A percentile compares a stretch with the other conserved stretches of the same genome.
phyloP scores from a whole-genome alignment of 2,329 filamentous ascomycete genomes.

The Sclerotinia trifoliorum region DNA sequence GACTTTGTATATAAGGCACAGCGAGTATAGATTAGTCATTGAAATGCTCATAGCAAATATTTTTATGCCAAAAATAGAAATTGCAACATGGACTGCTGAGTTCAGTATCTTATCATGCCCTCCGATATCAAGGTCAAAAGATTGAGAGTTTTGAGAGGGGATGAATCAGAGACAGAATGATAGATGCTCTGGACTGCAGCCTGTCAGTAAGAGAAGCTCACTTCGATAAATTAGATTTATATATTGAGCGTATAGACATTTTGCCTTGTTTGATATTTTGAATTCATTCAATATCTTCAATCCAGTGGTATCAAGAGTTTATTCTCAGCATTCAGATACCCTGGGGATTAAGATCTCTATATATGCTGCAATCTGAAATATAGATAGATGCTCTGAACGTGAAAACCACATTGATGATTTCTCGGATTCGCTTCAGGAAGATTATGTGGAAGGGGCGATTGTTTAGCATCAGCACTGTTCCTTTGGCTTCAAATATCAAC shows the following conservation, averaged over 20 bases:
- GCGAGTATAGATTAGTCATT: not conserved
- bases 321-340: too few relatives aligned
- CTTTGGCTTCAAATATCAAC: not conserved
- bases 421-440: not conserved
- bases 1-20: not conserved
- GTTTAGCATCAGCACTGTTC: not conserved
- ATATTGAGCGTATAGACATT: not conserved
- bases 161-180: not conserved
- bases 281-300: not conserved
- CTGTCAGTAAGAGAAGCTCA: accelerated
- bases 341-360: too few relatives aligned
- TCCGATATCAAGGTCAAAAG: not conserved
- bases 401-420: not conserved
- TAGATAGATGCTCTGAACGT: too few relatives aligned
- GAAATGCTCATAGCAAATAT: not conserved
- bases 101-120: not conserved
- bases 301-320: too few relatives aligned
- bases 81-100: not conserved
- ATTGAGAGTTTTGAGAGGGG: too few relatives aligned
- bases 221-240: accelerated
- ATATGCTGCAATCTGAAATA: too few relatives aligned
- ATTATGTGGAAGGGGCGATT: too few relatives aligned
- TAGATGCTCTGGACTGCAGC: not conserved
- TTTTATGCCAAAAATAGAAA: not conserved
- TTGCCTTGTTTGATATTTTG: not conserved